These are phyloP conservation scores for Schizophyllum commune DNA, from an alignment of 1,284 basidiomycete species.

Conservation along the genomic window DNA sequence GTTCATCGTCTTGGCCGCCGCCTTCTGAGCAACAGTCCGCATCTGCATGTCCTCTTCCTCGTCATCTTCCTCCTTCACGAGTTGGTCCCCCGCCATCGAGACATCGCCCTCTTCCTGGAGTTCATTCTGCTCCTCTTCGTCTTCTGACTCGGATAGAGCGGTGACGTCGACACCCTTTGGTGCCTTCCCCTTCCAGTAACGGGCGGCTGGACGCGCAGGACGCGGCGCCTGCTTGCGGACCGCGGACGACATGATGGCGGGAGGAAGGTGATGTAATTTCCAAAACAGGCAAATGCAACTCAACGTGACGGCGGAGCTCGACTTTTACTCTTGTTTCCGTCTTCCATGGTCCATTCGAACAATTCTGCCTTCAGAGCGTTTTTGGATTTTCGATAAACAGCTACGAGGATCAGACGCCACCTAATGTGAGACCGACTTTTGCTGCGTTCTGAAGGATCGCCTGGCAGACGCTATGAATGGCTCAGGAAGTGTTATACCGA, in stretches of 20 bases:
- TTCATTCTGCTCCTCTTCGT: slow-evolving; percentile 34
- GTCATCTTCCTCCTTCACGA: slow-evolving; percentile 34
- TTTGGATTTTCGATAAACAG: too few relatives aligned
- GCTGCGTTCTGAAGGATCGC: too few relatives aligned
- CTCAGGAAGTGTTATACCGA: too few relatives aligned
- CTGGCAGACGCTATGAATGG: too few relatives aligned
- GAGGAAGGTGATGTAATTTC: background rate
- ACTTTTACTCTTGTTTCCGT: too few relatives aligned
- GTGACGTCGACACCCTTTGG: slow-evolving; percentile 58
- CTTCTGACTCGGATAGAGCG: slow-evolving; percentile 55
- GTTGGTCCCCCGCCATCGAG: slow-evolving; percentile 45
- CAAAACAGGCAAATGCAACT: too few relatives aligned
- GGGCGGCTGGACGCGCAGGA: slow-evolving; percentile 61
- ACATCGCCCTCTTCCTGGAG: slow-evolving; percentile 50
- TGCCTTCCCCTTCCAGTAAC: slow-evolving; percentile 81
- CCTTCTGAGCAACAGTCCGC: slow-evolving; percentile 22
- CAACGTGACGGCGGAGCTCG: too few relatives aligned
- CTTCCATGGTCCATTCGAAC: too few relatives aligned
- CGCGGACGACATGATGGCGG: slow-evolving; percentile 16
- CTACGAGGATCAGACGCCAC: too few relatives aligned
- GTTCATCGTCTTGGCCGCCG: slow-evolving; percentile 48
- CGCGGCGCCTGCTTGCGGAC: slow-evolving; percentile 63
- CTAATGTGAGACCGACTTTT: too few relatives aligned
- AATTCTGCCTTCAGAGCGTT: too few relatives aligned
- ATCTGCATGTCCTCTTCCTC: slow-evolving; percentile 40